These are phyloP conservation scores for Solanum tacnaense DNA, from an alignment of 257 asterid species.

Conservation along the genomic window DNA sequence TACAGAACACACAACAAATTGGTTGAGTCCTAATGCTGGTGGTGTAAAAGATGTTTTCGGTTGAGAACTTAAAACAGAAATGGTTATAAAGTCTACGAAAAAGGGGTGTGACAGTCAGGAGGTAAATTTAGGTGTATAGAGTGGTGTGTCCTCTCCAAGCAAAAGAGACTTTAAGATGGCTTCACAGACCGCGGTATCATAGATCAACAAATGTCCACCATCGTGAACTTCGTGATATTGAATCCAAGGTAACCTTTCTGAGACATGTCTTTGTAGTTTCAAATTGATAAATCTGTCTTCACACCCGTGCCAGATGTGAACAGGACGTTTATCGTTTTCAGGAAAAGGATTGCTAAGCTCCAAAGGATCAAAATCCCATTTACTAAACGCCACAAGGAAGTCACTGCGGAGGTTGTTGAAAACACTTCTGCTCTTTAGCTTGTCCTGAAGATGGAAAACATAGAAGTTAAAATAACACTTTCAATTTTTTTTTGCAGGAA, in stretches of 20 bases:
- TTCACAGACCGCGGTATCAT: constrained; percentile 72
- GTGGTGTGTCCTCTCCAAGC: constrained; percentile 61
- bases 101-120: not conserved
- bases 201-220: constrained; percentile 83
- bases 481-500: not conserved
- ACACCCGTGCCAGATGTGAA: constrained; percentile 42
- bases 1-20: not conserved
- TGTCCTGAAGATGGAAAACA: constrained; percentile 29
- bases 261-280: constrained; percentile 55
- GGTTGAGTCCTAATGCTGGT: not conserved
- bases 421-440: constrained; percentile 32
- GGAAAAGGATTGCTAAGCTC: constrained; percentile 46
- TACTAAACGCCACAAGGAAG: constrained; percentile 61
- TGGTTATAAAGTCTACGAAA: not conserved
- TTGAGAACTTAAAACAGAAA: not conserved
- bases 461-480: not conserved
- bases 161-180: constrained; percentile 81
- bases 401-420: constrained; percentile 73
- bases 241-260: constrained; percentile 75
- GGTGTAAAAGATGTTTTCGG: not conserved
- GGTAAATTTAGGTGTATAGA: constrained; percentile 33
- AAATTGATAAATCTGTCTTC: constrained; percentile 38
- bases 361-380: constrained; percentile 92
- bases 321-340: constrained; percentile 7
- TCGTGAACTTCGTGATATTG: constrained; percentile 80